Base-by-base conservation (phyloP, 495 filamentous ascomycete genomes). In the Talaromyces nanjingensis region DNA sequence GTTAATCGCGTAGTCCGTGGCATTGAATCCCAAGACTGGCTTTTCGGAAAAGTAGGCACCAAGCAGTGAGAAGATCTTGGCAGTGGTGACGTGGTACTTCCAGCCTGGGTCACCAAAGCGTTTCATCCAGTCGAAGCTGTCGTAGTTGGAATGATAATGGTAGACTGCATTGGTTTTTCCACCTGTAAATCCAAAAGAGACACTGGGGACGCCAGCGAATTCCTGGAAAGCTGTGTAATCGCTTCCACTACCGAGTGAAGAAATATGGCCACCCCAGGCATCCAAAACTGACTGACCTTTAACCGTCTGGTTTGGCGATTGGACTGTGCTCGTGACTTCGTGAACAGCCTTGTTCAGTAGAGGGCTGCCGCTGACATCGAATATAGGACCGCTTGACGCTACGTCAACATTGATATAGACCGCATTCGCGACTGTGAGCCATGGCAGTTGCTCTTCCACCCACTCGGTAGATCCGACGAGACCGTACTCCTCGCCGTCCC, bases 371-470 rank as follows among this genome's bases (percentile, higher is more conserved):
- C 76, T 65, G 52, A 76, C 73, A 6, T 62, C 54, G 53, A 85
- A 85, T 18, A 73, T 29, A 0, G 81, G 75, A 0, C 88, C 87
- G 24, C 71, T 61, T 5, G 84, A 78, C 31, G 82, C 87, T 22
- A 88, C 82, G 69, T 91, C 89, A 45, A 91, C 83, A 68, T 91
- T 91, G 54, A 91, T 65, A 65, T 91, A 91, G 2, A 88, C 89
- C 20, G 91, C 85, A 24, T 88, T 91, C 11, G 90, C 79, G 24
- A 81, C 80, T 9, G 81, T 84, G 9, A 98, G 81, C 92, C 93
- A 97, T 1, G 90, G 89, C 0, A 96, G 74, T 64, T 91, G 91
- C 67, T 98, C 94, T 68, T 88, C 84, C 1, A 89, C 89, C 88
- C 88, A 91, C 64, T 89, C 88, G 0, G 87, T 89, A 14, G 82